phyloP scores from a whole-genome alignment of 1,284 basidiomycete genomes.

The Malassezia globosa region DNA sequence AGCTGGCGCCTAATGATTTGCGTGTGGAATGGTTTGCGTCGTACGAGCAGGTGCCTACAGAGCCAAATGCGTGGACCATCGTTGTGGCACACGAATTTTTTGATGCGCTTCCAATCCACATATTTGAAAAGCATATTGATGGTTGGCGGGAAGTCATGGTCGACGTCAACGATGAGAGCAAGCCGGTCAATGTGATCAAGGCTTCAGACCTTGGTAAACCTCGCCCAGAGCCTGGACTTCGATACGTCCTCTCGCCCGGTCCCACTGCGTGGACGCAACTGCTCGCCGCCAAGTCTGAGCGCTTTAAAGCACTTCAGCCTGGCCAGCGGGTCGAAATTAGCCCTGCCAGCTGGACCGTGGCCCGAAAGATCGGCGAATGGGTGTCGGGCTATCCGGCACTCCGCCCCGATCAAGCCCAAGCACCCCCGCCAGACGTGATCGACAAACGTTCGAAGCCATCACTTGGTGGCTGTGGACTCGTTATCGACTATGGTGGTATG shows the following conservation, averaged over 20 bases:
- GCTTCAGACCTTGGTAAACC: conserved; percentile 21
- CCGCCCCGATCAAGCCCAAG: conserved; percentile 8
- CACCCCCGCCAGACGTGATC: conserved; percentile 5
- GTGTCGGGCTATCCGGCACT: conserved; percentile 26
- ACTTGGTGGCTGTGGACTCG: conserved; percentile 63
- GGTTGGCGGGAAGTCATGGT: conserved; percentile 84
- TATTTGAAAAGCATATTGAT: conserved; percentile 57
- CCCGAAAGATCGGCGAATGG: conserved; percentile 33
- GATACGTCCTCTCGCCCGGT: conserved; percentile 58
- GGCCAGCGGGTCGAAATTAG: conserved; percentile 42
- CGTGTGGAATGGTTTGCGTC: conserved; percentile 63
- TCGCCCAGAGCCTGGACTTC: conserved; percentile 49
- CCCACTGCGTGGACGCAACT: conserved; percentile 60
- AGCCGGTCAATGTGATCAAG: conserved; percentile 23
- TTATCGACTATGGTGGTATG: conserved; percentile 81
- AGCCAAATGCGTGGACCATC: conserved; percentile 60
- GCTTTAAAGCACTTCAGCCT: conserved; percentile 28
- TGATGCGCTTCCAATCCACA: conserved; percentile 84
- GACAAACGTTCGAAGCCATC: conserved; percentile 19
- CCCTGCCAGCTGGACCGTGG: conserved; percentile 38
- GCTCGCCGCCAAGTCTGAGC: conserved; percentile 30
- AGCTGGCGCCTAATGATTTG: conserved; percentile 30
- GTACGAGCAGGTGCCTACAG: conserved; percentile 57
- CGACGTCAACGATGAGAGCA: conserved; percentile 47
- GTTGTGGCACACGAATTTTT: conserved; percentile 94